phyloP scores from a whole-genome alignment of 2,329 filamentous ascomycete species.

The Aureobasidium sp. region DNA sequence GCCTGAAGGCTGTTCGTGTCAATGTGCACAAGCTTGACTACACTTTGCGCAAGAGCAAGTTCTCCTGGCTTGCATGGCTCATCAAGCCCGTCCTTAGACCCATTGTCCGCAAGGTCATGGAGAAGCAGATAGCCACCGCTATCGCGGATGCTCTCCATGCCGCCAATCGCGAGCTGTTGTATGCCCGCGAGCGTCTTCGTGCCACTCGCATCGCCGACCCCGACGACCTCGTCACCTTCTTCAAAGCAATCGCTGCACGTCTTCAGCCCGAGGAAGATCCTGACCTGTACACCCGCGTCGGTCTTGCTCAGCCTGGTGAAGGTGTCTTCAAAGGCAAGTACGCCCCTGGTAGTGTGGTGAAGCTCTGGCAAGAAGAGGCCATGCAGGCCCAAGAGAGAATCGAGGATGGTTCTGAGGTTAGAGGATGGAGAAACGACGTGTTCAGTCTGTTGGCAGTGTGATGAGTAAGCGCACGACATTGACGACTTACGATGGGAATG shows the following conservation, averaged over 20 bases:
- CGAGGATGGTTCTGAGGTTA: constrained; percentile 58
- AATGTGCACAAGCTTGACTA: constrained; percentile 84
- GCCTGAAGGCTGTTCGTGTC: constrained; percentile 67
- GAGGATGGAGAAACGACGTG: constrained; percentile 79
- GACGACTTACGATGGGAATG: constrained; percentile 7
- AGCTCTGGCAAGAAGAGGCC: constrained; percentile 81
- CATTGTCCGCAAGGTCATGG: constrained; percentile 69
- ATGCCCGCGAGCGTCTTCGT: constrained; percentile 75
- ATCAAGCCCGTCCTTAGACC: constrained; percentile 78
- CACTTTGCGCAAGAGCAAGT: constrained; percentile 64
- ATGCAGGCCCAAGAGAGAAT: constrained; percentile 62
- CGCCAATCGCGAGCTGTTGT: constrained; percentile 79
- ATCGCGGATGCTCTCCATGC: constrained; percentile 64
- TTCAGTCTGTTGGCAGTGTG: constrained; percentile 47
- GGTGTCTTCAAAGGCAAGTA: constrained; percentile 77
- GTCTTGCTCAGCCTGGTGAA: constrained; percentile 54
- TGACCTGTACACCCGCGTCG: constrained; percentile 67
- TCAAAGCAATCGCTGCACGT: constrained; percentile 72
- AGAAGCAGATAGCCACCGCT: constrained; percentile 66
- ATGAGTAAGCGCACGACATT: background rate
- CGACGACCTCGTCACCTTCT: constrained; percentile 70
- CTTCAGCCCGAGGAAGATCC: constrained; percentile 66
- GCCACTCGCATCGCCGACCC: constrained; percentile 79
- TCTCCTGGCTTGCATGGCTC: constrained; percentile 72
- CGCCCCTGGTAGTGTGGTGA: constrained; percentile 80